Base-by-base conservation (phyloP, 768 basidiomycete genomes). In the Podaxis sp. region DNA sequence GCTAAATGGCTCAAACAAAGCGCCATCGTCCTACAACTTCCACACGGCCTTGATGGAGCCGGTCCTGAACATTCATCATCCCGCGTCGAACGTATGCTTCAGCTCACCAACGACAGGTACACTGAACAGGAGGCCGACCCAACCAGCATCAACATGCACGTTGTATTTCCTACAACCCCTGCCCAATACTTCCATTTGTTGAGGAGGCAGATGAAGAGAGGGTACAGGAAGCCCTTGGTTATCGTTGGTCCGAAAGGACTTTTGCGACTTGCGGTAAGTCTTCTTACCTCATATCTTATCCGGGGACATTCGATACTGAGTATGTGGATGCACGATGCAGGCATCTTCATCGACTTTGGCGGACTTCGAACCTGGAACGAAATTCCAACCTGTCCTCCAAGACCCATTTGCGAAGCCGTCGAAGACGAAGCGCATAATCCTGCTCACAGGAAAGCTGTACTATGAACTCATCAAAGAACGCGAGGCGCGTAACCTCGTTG, bases 1-100 rank as follows among this genome's bases (percentile, higher is more conserved):
- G 93, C 94, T 3, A 97, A 97, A 78, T 97, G 95, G 95, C 75
- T 93, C 52, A 91, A 88, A 71, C 95, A 96, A 75, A 95, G 93
- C 66, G 95, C 90, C 0, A 82, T 97, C 22, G 88, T 93, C 3
- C 76, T 97, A 62, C 83, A 94, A 51, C 80, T 97, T 0, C 95
- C 95, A 26, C 95, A 97, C 64, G 95, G 95, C 15, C 79, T 93
- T 15, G 94, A 97, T 67, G 95, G 95, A 30, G 94, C 95, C 15
- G 95, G 95, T 1, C 95, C 95, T 0, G 95, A 97, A 71, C 95
- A 97, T 70, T 96, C 94, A 0, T 94, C 92, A 0, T 90, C 87
- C 54, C 86, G 95, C 15, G 80, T 96, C 46, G 95, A 97, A 71
- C 82, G 95, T 40, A 91, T 94, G 87, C 78, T 96, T n/a, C 95